phyloP scores from a whole-genome alignment of 2,329 filamentous ascomycete species.

The Alternaria sp. region DNA sequence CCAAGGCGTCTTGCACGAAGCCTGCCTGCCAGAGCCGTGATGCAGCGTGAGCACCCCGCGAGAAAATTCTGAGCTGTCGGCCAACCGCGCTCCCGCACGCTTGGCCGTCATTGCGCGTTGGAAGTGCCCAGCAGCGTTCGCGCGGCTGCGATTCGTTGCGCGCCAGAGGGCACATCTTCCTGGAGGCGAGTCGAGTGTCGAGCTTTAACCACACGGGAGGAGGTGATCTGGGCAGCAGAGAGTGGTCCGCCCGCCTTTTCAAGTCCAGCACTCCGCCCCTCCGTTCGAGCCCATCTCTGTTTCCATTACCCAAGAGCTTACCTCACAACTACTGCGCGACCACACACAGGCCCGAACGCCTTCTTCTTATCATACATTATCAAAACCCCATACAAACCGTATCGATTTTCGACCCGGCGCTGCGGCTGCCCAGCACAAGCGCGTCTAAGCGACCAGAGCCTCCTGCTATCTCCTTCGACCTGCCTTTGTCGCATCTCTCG shows the following conservation, averaged over 20 bases:
- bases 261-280: slow-evolving; percentile 48
- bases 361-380: slow-evolving; percentile 57
- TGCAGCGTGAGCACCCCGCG: slow-evolving; percentile 33
- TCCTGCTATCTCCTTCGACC: slow-evolving; percentile 31
- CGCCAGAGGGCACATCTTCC: slow-evolving; percentile 19
- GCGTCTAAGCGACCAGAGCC: slow-evolving; percentile 50
- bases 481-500: slow-evolving; percentile 46
- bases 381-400: slow-evolving; percentile 50
- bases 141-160: slow-evolving; percentile 35
- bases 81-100: slow-evolving; percentile 31
- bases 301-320: slow-evolving; percentile 61
- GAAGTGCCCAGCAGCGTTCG: slow-evolving; percentile 22
- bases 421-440: slow-evolving; percentile 44
- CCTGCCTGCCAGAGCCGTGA: slow-evolving; percentile 18
- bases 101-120: slow-evolving; percentile 30
- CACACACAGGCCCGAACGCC: slow-evolving; percentile 43
- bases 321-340: slow-evolving; percentile 55
- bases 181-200: slow-evolving; percentile 16
- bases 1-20: slow-evolving; percentile 22
- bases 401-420: slow-evolving; percentile 45
- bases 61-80: slow-evolving; percentile 39
- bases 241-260: slow-evolving; percentile 45
- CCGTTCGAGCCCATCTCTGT: slow-evolving; percentile 42
- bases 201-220: slow-evolving; percentile 29
- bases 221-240: slow-evolving; percentile 32